Conservation (phyloP, 1,284 basidiomycete genomes). For the Amanita bisporigera region DNA sequence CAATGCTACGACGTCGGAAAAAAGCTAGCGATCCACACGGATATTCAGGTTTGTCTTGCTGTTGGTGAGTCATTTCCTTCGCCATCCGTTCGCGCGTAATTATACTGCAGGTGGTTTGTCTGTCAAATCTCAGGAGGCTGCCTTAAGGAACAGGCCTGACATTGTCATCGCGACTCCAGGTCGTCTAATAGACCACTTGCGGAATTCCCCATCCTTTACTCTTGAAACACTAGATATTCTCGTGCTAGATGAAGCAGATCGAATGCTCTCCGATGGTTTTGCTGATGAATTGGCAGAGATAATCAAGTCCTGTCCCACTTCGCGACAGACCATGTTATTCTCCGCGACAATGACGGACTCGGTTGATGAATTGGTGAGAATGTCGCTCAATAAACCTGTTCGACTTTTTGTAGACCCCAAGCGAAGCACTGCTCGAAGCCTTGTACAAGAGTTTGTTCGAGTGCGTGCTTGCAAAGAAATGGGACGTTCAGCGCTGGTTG, state of each 20-base stretch:
- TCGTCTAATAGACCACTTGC: conserved; percentile 95
- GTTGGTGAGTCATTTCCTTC: conserved; percentile 65
- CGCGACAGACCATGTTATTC: conserved; percentile 97
- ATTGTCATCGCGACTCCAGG: conserved; percentile 95
- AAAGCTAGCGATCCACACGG: conserved; percentile 86
- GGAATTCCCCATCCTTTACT: conserved; percentile 93
- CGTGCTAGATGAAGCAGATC: conserved; percentile 96
- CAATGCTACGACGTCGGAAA: conserved; percentile 94
- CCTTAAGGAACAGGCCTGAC: conserved; percentile 87
- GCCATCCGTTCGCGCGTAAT: conserved; percentile 11
- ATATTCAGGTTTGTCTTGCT: conserved; percentile 86
- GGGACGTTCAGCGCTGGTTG: conserved; percentile 84
- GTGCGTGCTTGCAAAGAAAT: conserved; percentile 80
- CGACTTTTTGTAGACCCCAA: conserved; percentile 96
- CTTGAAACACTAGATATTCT: conserved; percentile 94
- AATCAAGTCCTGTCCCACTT: conserved; percentile 85
- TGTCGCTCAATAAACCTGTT: conserved; percentile 92
- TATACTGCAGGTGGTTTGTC: conserved; percentile 79
- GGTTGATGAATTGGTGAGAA: conserved; percentile 90
- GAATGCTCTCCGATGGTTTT: conserved; percentile 98
- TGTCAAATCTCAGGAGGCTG: conserved; percentile 87
- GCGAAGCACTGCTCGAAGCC: conserved; percentile 84
- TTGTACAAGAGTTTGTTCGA: conserved; percentile 95
- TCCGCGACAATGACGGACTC: conserved; percentile 98
- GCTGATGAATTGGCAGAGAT: conserved; percentile 96